phyloP scores from a whole-genome alignment of 2,329 filamentous ascomycete species.

The Penicillium sp. region DNA sequence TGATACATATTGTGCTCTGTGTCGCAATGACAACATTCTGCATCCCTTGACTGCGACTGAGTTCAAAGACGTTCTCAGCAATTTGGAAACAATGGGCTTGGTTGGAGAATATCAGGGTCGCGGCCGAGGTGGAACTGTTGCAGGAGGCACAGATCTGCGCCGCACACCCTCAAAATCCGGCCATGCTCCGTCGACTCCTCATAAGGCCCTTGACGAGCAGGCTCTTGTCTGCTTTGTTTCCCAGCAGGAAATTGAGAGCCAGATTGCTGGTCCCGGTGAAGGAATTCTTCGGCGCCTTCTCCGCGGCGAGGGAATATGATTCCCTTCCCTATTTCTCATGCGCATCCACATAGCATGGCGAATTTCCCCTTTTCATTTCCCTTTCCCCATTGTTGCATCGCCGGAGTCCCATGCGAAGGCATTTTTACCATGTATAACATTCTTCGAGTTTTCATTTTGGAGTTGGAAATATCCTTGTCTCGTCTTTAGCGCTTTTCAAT shows the following conservation, averaged over 20 bases:
- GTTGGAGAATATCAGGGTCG: constrained; percentile 68
- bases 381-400: constrained; percentile 9
- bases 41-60: constrained; percentile 88
- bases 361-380: background rate
- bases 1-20: constrained; percentile 77
- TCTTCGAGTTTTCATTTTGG: constrained; percentile 10
- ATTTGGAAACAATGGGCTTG: constrained; percentile 82
- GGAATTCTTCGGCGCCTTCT: constrained; percentile 44
- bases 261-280: constrained; percentile 58
- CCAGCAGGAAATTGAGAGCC: constrained; percentile 72
- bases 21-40: constrained; percentile 81
- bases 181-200: constrained; percentile 52
- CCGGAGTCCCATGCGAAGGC: constrained; percentile 5
- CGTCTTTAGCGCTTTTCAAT: constrained; percentile 2
- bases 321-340: background rate
- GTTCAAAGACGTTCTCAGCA: constrained; percentile 88
- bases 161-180: constrained; percentile 71
- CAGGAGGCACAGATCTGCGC: constrained; percentile 45
- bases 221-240: constrained; percentile 74
- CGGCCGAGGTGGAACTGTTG: constrained; percentile 62
- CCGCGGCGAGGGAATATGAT: constrained; percentile 34
- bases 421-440: constrained; percentile 18
- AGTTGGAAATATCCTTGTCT: constrained; percentile 10
- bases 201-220: constrained; percentile 66
- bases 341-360: background rate